Conservation (phyloP, 2,329 filamentous ascomycete species). For the Fusarium sacchari region DNA sequence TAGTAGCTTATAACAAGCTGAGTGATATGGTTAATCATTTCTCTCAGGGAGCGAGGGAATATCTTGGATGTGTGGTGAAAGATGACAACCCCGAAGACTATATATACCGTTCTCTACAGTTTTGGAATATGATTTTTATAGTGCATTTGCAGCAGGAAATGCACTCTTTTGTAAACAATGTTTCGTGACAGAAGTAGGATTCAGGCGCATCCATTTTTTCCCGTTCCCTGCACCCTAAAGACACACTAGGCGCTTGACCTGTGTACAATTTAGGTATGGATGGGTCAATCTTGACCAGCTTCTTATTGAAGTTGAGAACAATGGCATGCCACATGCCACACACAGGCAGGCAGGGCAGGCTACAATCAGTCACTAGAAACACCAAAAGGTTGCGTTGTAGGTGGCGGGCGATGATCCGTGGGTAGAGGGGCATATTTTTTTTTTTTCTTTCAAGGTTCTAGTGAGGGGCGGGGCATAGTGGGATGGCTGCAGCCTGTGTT, state of each 20-base stretch:
- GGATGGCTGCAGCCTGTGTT: background rate
- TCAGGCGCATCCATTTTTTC: background rate
- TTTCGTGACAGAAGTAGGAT: background rate
- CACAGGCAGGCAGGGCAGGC: background rate
- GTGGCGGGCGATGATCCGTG: constrained; percentile 26
- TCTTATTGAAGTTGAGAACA: background rate
- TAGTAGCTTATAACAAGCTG: background rate
- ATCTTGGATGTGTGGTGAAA: background rate
- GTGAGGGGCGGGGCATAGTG: constrained; percentile 20
- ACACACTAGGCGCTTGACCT: background rate
- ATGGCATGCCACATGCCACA: constrained; percentile 4
- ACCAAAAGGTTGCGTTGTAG: constrained; percentile 12
- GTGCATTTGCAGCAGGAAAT: background rate
- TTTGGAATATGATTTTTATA: background rate
- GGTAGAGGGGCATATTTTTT: constrained; percentile 26
- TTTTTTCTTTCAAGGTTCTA: background rate
- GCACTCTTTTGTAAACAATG: background rate
- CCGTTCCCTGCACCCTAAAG: background rate
- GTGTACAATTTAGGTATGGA: background rate
- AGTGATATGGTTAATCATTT: background rate
- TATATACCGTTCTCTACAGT: background rate
- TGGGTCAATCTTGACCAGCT: background rate
- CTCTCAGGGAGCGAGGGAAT: background rate
- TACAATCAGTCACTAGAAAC: constrained; percentile 10
- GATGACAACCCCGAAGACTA: background rate